A percentile compares a stretch with the other conserved stretches of the same genome.
These are phyloP conservation scores for Phyllosticta ampelicida DNA, from an alignment of 2,329 filamentous ascomycete genomes.

Conservation along the genomic window DNA sequence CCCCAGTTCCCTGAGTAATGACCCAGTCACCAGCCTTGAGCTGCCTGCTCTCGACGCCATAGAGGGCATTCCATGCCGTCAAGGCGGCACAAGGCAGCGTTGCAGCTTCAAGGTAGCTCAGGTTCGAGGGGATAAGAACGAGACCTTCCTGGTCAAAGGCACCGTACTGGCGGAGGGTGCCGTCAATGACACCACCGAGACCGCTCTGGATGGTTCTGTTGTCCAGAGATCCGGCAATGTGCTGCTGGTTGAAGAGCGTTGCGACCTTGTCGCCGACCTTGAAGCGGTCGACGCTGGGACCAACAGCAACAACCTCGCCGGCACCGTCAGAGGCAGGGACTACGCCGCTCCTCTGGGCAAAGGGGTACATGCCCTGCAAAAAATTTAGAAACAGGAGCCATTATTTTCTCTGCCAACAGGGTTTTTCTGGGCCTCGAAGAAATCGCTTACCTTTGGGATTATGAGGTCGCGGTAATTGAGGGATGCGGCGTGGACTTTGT, in stretches of 20 bases:
- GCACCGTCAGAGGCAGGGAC: constrained; percentile 43
- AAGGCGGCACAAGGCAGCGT: constrained; percentile 37
- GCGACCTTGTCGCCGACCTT: constrained; percentile 48
- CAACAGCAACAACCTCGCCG: constrained; percentile 42
- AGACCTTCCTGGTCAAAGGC: constrained; percentile 58
- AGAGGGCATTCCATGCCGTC: constrained; percentile 44
- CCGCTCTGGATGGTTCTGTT: constrained; percentile 37
- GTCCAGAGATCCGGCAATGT: constrained; percentile 41
- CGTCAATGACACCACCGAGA: constrained; percentile 58
- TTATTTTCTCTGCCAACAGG: not conserved
- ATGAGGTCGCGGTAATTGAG: constrained; percentile 41
- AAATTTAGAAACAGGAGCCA: not conserved
- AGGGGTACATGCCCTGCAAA: constrained; percentile 20
- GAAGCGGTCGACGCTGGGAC: constrained; percentile 46
- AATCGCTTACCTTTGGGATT: constrained; percentile 27
- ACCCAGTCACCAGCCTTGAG: constrained; percentile 37
- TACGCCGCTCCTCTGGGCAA: constrained; percentile 29
- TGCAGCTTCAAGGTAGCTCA: constrained; percentile 36
- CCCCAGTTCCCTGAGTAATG: constrained; percentile 60
- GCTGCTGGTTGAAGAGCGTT: constrained; percentile 53
- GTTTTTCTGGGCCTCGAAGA: constrained; percentile 11
- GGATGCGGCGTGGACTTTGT: constrained; percentile 35
- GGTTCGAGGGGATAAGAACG: constrained; percentile 49
- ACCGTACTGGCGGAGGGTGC: constrained; percentile 55
- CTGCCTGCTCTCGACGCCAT: constrained; percentile 33